phyloP scores from a whole-genome alignment of 2,329 filamentous ascomycete genomes.

The Akanthomyces lecanii region DNA sequence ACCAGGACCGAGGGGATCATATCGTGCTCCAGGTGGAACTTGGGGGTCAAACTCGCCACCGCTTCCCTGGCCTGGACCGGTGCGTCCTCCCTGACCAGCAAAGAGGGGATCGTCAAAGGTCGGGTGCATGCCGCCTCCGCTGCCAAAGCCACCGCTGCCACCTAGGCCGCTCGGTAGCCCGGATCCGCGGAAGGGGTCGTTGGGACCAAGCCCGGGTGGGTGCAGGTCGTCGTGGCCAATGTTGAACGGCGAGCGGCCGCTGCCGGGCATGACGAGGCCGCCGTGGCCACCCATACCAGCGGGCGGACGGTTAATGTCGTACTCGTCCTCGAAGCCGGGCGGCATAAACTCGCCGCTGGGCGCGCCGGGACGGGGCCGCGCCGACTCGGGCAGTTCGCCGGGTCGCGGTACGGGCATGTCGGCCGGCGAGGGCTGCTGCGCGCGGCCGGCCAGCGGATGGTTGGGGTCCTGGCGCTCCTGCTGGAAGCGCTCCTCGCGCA shows the following conservation, averaged over 20 bases:
- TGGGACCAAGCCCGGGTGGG: conserved; percentile 77
- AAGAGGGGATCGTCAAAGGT: conserved; percentile 92
- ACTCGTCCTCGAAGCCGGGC: conserved; percentile 90
- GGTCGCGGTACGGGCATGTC: conserved; percentile 61
- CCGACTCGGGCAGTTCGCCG: conserved; percentile 60
- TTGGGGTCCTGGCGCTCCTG: conserved; percentile 36
- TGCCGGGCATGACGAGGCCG: conserved; percentile 29
- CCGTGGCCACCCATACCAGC: conserved; percentile 24
- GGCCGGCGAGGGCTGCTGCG: conserved; percentile 48
- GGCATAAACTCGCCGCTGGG: conserved; percentile 75
- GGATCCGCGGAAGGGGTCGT: conserved; percentile 73
- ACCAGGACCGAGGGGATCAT: conserved; percentile 79
- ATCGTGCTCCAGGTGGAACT: conserved; percentile 83
- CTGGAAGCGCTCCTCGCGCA: conserved; percentile 36
- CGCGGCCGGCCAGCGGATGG: conserved; percentile 26
- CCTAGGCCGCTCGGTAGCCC: conserved; percentile 45
- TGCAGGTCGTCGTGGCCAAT: conserved; percentile 87
- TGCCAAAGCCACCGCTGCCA: conserved; percentile 22
- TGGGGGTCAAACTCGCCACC: conserved; percentile 52
- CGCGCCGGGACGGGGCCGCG: conserved; percentile 47
- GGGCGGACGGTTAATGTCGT: conserved; percentile 67
- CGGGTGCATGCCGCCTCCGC: conserved; percentile 81
- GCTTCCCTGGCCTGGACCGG: conserved; percentile 39
- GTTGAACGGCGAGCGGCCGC: conserved; percentile 54
- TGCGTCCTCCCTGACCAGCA: conserved; percentile 47